Percentiles rank a stretch among this genome's conserved stretches.
Conservation (phyloP, 495 filamentous ascomycete genomes). For the Penicillium manginii region DNA sequence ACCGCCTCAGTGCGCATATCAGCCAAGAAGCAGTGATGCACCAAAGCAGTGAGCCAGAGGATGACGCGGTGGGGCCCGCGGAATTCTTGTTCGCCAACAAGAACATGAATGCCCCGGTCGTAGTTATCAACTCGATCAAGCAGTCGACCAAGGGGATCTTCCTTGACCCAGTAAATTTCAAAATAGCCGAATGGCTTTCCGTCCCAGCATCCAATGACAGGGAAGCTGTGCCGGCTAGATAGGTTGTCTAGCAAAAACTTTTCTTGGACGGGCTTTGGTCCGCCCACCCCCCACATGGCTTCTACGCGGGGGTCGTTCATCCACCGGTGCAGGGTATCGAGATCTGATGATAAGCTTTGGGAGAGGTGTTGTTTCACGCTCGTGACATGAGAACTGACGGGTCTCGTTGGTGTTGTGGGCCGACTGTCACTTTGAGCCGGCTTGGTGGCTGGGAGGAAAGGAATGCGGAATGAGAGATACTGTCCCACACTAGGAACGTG, state of each 20-base stretch:
- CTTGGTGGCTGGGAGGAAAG: constrained; percentile 45
- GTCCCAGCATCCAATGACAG: constrained; percentile 91
- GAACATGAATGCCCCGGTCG: constrained; percentile 84
- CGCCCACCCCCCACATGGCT: constrained; percentile 77
- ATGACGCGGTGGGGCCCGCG: constrained; percentile 73
- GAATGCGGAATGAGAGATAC: constrained; percentile 86
- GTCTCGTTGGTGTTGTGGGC: constrained; percentile 26
- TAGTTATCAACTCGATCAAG: constrained; percentile 72
- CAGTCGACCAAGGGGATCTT: constrained; percentile 74
- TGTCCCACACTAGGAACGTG: constrained; percentile 81
- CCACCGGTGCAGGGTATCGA: constrained; percentile 83
- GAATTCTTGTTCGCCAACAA: constrained; percentile 93
- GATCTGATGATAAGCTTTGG: constrained; percentile 56
- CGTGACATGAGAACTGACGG: constrained; percentile 32
- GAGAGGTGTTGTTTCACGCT: constrained; percentile 34
- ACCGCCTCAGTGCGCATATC: constrained; percentile 83
- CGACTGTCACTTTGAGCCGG: constrained; percentile 9
- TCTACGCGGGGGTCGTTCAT: constrained; percentile 86
- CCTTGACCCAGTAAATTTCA: constrained; percentile 98
- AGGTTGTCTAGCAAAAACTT: constrained; percentile 69
- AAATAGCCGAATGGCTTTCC: constrained; percentile 97
- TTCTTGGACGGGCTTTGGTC: constrained; percentile 64
- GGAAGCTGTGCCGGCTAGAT: constrained; percentile 75
- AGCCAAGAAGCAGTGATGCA: constrained; percentile 79
- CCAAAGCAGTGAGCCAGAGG: constrained; percentile 81